phyloP scores from a whole-genome alignment of 768 basidiomycete genomes.

The Boletellus ananiceps region DNA sequence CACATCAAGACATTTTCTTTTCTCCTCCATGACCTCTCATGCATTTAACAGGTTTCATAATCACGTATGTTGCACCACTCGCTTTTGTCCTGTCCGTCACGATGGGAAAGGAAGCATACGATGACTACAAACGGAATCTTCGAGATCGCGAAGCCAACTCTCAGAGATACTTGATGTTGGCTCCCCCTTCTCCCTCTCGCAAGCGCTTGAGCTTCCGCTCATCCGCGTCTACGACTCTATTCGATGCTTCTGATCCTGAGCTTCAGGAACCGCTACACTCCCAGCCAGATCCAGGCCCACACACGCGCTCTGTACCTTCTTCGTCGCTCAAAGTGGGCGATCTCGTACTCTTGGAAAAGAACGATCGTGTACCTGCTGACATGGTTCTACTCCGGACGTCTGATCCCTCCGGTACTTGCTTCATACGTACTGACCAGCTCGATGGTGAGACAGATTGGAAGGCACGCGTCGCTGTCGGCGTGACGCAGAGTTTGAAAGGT shows the following conservation, averaged over 20 bases:
- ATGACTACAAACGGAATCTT: constrained; percentile 92
- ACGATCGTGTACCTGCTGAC: constrained; percentile 95
- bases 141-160: constrained; percentile 96
- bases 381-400: constrained; percentile 84
- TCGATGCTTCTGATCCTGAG: constrained; percentile 20
- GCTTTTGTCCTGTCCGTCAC: constrained; percentile 94
- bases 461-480: constrained; percentile 72
- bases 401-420: constrained; percentile 89
- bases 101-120: constrained; percentile 98
- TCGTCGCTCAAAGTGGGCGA: constrained; percentile 89
- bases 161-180: constrained; percentile 81
- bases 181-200: constrained; percentile 40
- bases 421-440: constrained; percentile 95
- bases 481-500: constrained; percentile 19
- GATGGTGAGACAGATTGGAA: constrained; percentile 99
- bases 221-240: constrained; percentile 16
- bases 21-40: neutral
- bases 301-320: constrained; percentile 78
- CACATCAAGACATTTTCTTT: constrained; percentile 3
- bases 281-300: constrained; percentile 37
- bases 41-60: constrained; percentile 70
- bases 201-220: constrained; percentile 18
- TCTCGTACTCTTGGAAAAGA: constrained; percentile 89
- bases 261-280: constrained; percentile 8
- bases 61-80: constrained; percentile 93